Conservation (phyloP, 352 stramenopile species). For the Globisporangium uncinulatum region DNA sequence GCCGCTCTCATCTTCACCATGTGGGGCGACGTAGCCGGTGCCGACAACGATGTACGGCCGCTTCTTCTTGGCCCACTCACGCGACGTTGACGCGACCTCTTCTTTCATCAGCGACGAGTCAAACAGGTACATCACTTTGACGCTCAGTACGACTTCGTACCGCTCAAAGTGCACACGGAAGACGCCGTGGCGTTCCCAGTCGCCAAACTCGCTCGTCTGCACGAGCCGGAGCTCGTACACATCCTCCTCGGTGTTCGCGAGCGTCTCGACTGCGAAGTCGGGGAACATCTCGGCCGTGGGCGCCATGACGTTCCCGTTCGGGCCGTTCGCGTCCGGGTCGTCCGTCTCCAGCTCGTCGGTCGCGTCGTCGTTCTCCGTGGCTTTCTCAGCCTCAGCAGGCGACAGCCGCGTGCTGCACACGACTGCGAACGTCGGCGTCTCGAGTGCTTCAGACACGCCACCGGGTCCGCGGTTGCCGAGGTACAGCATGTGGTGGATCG, state of each 20-base stretch:
- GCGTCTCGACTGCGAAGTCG: constrained; percentile 51
- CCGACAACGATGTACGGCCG: constrained; percentile 79
- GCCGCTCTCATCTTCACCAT: constrained; percentile 85
- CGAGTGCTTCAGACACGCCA: constrained; percentile 70
- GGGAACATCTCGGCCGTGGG: constrained; percentile 77
- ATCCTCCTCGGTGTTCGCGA: constrained; percentile 71
- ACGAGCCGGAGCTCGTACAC: constrained; percentile 80
- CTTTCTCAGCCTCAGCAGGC: constrained; percentile 46
- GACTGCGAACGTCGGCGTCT: constrained; percentile 74
- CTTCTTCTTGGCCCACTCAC: constrained; percentile 75
- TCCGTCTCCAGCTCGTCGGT: constrained; percentile 40
- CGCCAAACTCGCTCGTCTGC: constrained; percentile 75
- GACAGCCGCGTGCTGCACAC: constrained; percentile 61
- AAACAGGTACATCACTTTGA: constrained; percentile 85
- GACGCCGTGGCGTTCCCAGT: constrained; percentile 66
- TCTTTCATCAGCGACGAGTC: constrained; percentile 77
- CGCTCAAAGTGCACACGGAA: constrained; percentile 84
- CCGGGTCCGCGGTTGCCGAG: constrained; percentile 67
- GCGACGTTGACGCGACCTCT: constrained; percentile 53
- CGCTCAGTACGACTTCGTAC: constrained; percentile 78
- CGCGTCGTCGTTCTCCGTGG: constrained; percentile 53
- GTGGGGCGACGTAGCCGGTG: constrained; percentile 74
- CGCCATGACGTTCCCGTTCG: constrained; percentile 69
- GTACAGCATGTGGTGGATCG: constrained; percentile 79
- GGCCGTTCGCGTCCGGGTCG: constrained; percentile 32